phyloP scores from a whole-genome alignment of 306 rosid genomes.

The Dalbergia cochinchinensis region DNA sequence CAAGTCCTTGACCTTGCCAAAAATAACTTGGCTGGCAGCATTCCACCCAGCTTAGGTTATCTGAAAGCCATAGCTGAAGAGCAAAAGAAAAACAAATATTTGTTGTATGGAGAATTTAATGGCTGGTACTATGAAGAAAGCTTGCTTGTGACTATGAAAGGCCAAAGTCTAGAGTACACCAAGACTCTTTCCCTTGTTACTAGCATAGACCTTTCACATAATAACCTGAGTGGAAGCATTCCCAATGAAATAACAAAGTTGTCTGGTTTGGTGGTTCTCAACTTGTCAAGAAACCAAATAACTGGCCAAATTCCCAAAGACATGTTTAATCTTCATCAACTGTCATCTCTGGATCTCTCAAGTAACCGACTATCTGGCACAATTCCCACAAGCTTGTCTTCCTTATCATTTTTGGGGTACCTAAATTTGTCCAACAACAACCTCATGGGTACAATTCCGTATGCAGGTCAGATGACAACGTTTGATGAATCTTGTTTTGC shows the following conservation, averaged over 20 bases:
- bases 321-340: constrained; percentile 51
- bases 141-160: constrained; percentile 43
- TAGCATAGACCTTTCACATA: constrained; percentile 60
- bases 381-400: constrained; percentile 53
- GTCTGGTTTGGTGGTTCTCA: constrained; percentile 51
- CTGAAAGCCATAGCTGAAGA: constrained; percentile 40
- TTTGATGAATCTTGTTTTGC: constrained; percentile 46
- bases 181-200: constrained; percentile 56
- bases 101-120: not conserved
- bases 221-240: constrained; percentile 51
- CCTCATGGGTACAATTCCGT: constrained; percentile 52
- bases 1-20: constrained; percentile 60
- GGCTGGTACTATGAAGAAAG: constrained; percentile 46
- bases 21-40: constrained; percentile 50
- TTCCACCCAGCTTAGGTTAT: constrained; percentile 52
- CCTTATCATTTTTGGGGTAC: constrained; percentile 50
- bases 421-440: constrained; percentile 54
- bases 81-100: not conserved
- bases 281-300: constrained; percentile 56
- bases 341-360: constrained; percentile 61
- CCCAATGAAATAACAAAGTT: constrained; percentile 53
- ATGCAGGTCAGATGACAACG: constrained; percentile 46
- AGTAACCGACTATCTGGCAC: constrained; percentile 47
- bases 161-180: not conserved
- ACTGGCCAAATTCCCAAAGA: constrained; percentile 46